Evolutionary conservation across 2,329 filamentous ascomycete species (phyloP).

Genomic region (Neofusicoccum kwambonambiense): DNA sequence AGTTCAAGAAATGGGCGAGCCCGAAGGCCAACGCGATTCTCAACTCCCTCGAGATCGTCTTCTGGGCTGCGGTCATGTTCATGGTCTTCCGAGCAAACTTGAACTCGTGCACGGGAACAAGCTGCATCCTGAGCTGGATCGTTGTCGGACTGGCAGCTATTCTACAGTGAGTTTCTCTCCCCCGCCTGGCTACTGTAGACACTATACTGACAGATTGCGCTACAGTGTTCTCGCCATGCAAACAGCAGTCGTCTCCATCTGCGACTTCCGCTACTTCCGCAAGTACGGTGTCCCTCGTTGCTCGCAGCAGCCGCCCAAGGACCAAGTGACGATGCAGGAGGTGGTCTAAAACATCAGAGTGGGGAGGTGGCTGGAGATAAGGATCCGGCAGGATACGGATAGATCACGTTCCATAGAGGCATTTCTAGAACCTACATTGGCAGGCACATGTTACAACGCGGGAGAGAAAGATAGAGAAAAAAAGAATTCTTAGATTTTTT

Average conservation of each 20-base stretch:
- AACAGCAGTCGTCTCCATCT: background rate
- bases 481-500: no score
- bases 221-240: background rate
- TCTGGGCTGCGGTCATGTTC: constrained; percentile 42
- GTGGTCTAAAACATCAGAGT: no score
- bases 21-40: constrained; percentile 44
- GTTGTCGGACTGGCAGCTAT: constrained; percentile 20
- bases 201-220: background rate
- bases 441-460: no score
- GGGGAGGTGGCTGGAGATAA: no score
- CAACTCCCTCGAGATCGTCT: constrained; percentile 43
- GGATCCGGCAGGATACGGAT: no score
- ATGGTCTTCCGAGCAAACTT: constrained; percentile 27
- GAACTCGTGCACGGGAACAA: constrained; percentile 21
- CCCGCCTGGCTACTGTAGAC: background rate
- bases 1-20: constrained; percentile 38
- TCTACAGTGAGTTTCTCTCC: constrained; percentile 14
- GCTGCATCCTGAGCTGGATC: constrained; percentile 25
- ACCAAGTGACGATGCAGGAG: no score
- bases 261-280: background rate
- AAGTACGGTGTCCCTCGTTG: background rate
- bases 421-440: no score
- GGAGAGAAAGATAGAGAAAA: no score
- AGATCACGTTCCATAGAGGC: no score
- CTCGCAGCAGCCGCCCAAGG: background rate